Evolutionary conservation across 257 asterid species (phyloP).

Genomic region (Handroanthus guayacan): DNA sequence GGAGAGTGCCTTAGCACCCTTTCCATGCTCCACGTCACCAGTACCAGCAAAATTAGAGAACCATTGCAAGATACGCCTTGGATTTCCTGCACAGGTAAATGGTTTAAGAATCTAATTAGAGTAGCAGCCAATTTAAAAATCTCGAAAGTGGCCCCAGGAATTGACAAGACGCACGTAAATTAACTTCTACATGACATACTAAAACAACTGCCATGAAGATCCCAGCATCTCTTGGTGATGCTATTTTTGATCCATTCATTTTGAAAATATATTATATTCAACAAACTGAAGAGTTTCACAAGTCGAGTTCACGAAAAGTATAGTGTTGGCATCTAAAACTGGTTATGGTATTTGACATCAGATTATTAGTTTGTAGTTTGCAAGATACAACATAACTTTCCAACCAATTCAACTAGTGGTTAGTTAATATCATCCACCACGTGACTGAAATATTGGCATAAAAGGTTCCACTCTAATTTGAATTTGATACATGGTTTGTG

Average conservation of each 20-base stretch:
- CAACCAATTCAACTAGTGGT: not conserved
- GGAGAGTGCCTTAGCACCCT: conserved; percentile 94
- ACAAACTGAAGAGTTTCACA: conserved; percentile 5
- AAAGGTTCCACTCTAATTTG: not conserved
- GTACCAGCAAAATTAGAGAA: conserved; percentile 77
- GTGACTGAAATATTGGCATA: not conserved
- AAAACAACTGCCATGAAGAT: not conserved
- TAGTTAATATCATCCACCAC: conserved; percentile 26
- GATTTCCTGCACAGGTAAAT: conserved; percentile 64
- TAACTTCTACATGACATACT: not conserved
- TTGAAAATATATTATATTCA: conserved; percentile 10
- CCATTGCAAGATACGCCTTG: conserved; percentile 79
- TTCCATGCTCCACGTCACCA: conserved; percentile 67
- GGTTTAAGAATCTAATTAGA: conserved; percentile 14
- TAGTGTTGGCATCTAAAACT: not conserved
- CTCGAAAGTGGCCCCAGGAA: not conserved
- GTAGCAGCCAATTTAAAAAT: conserved; percentile 12
- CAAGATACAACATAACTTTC: not conserved
- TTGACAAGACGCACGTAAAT: not conserved
- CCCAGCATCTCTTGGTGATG: not conserved
- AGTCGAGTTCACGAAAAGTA: conserved; percentile 2
- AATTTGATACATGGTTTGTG: not conserved
- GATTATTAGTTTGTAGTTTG: conserved; percentile 9
- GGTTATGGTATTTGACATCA: not conserved
- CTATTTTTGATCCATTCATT: conserved; percentile 12